A percentile compares a stretch with the other conserved stretches of the same genome.
phyloP scores from a whole-genome alignment of 116 monocot species.

The Trichopus zeylanicus region DNA sequence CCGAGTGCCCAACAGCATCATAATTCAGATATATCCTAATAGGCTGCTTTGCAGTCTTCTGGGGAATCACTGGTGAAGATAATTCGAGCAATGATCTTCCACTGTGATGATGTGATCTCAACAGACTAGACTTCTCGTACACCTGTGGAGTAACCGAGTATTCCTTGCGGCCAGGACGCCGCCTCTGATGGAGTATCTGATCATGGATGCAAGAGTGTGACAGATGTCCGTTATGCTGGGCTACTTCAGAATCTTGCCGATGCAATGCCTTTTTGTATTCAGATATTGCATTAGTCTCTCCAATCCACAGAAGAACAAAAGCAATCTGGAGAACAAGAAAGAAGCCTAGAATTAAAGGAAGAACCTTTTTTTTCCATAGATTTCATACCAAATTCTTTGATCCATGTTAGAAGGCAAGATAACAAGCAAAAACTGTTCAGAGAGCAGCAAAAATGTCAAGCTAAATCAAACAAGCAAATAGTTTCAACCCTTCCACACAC shows the following conservation, averaged over 20 bases:
- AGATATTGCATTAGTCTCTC: constrained; percentile 13
- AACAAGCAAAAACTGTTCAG: too few species aligned
- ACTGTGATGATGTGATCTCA: constrained; percentile 10
- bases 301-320: constrained; percentile 33
- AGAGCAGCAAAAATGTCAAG: too few species aligned
- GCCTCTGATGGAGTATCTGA: constrained; percentile 82
- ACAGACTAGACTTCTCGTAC: constrained; percentile 28
- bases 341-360: too few species aligned
- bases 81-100: constrained; percentile 65
- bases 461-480: too few species aligned
- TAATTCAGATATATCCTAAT: constrained; percentile 94
- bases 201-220: constrained; percentile 98
- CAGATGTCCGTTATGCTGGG: constrained; percentile 25
- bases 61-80: constrained; percentile 12
- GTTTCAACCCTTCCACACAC: too few species aligned
- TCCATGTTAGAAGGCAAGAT: too few species aligned
- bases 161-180: constrained; percentile 71
- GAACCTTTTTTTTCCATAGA: too few species aligned
- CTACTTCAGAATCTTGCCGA: constrained; percentile 25
- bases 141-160: constrained; percentile 91
- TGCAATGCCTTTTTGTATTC: constrained; percentile 15
- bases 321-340: constrained; percentile 39
- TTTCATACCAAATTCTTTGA: too few species aligned
- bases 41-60: constrained; percentile 52
- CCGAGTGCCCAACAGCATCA: constrained; percentile 90